Conservation (phyloP, 805 yeast genomes). For the Wickerhamiella brachini region DNA sequence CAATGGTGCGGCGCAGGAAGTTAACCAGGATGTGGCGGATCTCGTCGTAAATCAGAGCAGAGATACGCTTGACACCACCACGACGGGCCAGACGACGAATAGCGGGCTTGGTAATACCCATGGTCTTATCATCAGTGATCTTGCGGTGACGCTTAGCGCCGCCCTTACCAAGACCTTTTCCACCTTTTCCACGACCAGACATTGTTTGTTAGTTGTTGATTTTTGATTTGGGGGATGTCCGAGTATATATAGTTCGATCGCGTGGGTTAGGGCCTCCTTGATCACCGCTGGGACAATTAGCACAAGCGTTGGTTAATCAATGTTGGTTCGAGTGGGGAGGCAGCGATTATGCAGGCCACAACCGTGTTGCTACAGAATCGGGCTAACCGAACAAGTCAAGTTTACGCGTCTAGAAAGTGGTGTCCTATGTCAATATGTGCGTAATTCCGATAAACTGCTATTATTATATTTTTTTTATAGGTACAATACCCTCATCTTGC, state of each 20-base stretch:
- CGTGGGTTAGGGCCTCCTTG: neutral
- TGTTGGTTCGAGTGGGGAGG: neutral
- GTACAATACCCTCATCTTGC: too few species aligned
- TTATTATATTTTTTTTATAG: too few species aligned
- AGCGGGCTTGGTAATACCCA: constrained; percentile 99
- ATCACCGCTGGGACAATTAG: neutral
- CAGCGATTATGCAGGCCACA: neutral
- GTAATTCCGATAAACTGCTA: too few species aligned
- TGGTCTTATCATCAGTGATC: constrained; percentile 98
- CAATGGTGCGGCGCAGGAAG: constrained; percentile 91
- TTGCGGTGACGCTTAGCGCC: constrained; percentile 99
- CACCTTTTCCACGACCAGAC: constrained; percentile 99
- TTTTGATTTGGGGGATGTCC: neutral
- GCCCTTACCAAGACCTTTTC: constrained; percentile 99
- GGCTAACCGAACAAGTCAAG: neutral
- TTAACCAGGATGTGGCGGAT: constrained; percentile 94
- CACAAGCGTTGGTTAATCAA: neutral
- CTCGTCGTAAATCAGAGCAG: constrained; percentile 97
- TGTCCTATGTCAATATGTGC: neutral
- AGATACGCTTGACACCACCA: constrained; percentile 99
- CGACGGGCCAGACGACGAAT: constrained; percentile 99
- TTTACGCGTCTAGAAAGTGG: neutral
- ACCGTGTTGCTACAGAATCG: neutral
- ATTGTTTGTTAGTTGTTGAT: constrained; percentile 30
- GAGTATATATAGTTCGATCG: neutral